Base-by-base conservation (phyloP, 371 early-diverging fungal species). In the Smittium culicis region DNA sequence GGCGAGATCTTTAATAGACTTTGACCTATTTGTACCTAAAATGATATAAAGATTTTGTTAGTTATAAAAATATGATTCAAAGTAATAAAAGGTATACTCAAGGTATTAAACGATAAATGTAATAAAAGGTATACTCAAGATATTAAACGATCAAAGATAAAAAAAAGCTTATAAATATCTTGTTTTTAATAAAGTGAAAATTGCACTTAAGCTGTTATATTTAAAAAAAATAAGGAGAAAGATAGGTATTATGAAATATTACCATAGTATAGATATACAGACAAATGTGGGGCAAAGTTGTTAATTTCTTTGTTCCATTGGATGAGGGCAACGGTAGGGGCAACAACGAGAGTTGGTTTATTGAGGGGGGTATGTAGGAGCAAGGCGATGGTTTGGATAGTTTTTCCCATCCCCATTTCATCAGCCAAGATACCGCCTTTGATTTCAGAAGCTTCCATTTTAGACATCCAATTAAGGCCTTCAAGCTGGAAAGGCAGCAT, bases 401-500 rank as follows among this genome's bases (percentile, higher is more conserved):
- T 99, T 77, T 99, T 99, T 62, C 99, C 99, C 93, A 99, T 92
- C 2, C 99, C 96, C 95, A 96, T 96, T 70, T 94, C 94, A 79
- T 93, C 93, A 73, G 88, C 91, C 58, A 89, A 79, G 28, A 92
- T 87, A 16, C 93, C 93, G 24, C 94, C 93, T 64, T 82, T 79
- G 71, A 90, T 89, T 81, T 84, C 66, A 24, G 71, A 66, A 29
- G 32, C 1, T 69, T 93, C 93, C 68, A 92, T 92, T 58, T 80
- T 73, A 1, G 76, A 45, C 87, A 93, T 85, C 93, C 93, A 93
- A 45, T 79, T 80, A 45, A 93, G 79, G 35, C 94, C 93, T 73
- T 88, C 87, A 34, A 79, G 81, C 74, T 96, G 96, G 71, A 93
- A 96, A 8, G 94, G 92, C 30, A 96, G 73, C 27, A 96, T 84